Conservation (phyloP, 208 protist genomes). For the Acanthamoeba lenticulata region DNA sequence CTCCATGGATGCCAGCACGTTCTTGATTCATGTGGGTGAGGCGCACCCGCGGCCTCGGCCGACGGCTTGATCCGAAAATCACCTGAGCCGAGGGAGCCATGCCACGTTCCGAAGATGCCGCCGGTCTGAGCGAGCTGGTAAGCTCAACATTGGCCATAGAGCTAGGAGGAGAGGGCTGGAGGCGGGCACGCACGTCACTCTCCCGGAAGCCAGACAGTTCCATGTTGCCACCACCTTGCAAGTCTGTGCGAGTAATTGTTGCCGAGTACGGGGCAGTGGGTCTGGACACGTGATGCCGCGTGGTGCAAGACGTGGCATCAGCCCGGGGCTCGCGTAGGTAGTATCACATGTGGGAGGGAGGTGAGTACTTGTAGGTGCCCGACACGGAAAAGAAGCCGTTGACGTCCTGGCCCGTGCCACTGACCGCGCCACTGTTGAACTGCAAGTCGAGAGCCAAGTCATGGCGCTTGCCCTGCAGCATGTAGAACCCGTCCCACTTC, state of each 20-base stretch:
- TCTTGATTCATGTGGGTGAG: neutral
- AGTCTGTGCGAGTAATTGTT: neutral
- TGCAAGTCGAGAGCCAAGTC: neutral
- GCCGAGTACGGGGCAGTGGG: neutral
- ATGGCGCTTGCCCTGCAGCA: conserved; percentile 4
- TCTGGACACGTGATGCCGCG: neutral
- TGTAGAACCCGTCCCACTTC: conserved; percentile 17
- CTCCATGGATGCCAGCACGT: neutral
- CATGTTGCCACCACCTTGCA: neutral
- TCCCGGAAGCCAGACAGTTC: conserved; percentile 16
- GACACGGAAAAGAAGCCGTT: neutral
- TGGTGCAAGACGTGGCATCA: neutral
- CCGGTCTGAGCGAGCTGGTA: neutral
- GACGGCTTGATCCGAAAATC: conserved; percentile 49
- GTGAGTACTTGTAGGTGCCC: conserved; percentile 17
- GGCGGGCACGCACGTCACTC: neutral
- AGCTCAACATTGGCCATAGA: neutral
- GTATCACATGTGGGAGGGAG: neutral
- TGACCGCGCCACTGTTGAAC: neutral
- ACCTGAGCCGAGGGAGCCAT: conserved; percentile 5
- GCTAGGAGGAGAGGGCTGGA: neutral
- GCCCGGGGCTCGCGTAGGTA: neutral
- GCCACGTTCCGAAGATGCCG: conserved; percentile 52
- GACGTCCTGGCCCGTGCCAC: conserved; percentile 15
- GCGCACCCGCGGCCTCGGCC: neutral